A percentile compares a stretch with the other conserved stretches of the same genome.
phyloP scores from a whole-genome alignment of 1,284 basidiomycete genomes.

The Cryptococcus neoformans region DNA sequence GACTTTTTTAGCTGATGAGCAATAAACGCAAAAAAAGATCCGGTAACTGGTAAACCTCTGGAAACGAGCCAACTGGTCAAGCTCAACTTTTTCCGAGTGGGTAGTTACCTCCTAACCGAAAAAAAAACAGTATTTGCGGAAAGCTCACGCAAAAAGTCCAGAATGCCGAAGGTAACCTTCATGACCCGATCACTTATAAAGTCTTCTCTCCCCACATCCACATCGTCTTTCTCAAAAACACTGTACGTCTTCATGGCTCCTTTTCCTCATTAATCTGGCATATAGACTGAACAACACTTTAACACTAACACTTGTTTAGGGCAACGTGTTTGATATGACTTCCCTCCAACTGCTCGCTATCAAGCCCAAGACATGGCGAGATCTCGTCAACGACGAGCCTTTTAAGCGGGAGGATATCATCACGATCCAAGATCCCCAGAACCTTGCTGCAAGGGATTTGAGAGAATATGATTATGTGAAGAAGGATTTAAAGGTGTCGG shows the following conservation, averaged over 20 bases:
- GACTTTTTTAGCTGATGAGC: background rate
- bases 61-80: conserved; percentile 76
- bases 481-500: conserved; percentile 45
- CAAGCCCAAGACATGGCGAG: conserved; percentile 66
- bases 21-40: conserved; percentile 77
- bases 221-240: conserved; percentile 82
- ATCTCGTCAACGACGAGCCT: conserved; percentile 77
- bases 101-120: background rate
- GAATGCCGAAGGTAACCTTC: conserved; percentile 67
- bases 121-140: background rate
- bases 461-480: conserved; percentile 51
- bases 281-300: background rate
- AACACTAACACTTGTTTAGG: conserved; percentile 29
- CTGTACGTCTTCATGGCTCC: conserved; percentile 42
- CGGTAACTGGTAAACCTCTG: conserved; percentile 80
- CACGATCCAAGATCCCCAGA: conserved; percentile 65
- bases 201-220: conserved; percentile 88
- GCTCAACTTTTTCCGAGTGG: conserved; percentile 70
- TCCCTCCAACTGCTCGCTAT: conserved; percentile 59
- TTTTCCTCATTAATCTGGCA: background rate
- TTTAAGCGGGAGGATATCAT: conserved; percentile 91
- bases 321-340: conserved; percentile 55
- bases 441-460: conserved; percentile 46
- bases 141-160: conserved; percentile 53
- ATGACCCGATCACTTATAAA: conserved; percentile 92